Evolutionary conservation across 148 eudicot genomes (phyloP), one percentile per base, ranked within the genome.

Genomic region (Vaccinium darrowii): DNA sequence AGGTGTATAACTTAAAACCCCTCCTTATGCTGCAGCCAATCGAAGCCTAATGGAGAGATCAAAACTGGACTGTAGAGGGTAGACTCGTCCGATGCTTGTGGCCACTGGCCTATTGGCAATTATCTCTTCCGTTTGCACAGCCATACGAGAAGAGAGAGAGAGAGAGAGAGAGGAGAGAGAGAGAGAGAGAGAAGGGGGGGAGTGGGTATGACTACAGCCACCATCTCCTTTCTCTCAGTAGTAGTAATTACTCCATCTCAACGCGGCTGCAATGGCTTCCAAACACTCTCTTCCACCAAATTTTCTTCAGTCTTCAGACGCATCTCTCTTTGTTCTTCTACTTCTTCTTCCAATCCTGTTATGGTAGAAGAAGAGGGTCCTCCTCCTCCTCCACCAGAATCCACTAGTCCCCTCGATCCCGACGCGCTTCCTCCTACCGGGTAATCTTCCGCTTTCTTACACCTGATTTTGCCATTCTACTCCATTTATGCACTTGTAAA

Each of bases 351-450:
- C 58, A 82, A 88, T 49, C 74, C 88, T 21, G 88, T 80, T 60
- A 79, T 84, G 65, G 84, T 88, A 60, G 88, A 81, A 83, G 82
- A 87, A 54, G 87, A 88, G 6, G 36, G 84, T 39, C 51, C 84
- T 69, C 8, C 84, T 19, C 52, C 65, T 57, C 47, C 88, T n/a
- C n/a, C n/a, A 9, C 54, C 90, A 18, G 74, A 63, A 81, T 33
- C 27, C 84, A 16, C 79, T 33, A 5, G 65, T 75, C 16, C 80
- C 73, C 51, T 53, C n/a, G 78, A 81, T 39, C 39, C 91, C 23
- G 88, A 78, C 63, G 27, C 87, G 18, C 80, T 87, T 86, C 85
- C 89, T 79, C 54, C 90, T 83, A 53, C 84, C 84, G 88, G 89
- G 94, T 92, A 60, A 86, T 51, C 33, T 60, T 82, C 79, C 60